phyloP scores from a whole-genome alignment of 108 stramenopile species.

The Mediolabrus comicus region DNA sequence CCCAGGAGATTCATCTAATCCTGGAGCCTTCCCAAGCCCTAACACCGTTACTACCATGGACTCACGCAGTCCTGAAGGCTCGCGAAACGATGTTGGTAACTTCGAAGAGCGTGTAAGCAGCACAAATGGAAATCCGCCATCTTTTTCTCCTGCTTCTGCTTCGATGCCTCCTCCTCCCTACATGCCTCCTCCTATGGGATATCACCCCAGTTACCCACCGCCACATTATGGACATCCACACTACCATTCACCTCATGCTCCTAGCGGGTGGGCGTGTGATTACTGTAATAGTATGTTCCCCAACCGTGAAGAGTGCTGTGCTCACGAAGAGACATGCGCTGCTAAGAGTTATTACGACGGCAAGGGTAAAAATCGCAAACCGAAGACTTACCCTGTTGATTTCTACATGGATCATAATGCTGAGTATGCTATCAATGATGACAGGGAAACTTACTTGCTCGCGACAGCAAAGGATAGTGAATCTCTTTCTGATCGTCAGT shows the following conservation, averaged over 20 bases:
- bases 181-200: slow-evolving; percentile 17
- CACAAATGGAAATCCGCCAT: not conserved
- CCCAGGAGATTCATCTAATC: not conserved
- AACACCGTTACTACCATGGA: slow-evolving; percentile 16
- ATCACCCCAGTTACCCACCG: not conserved
- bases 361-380: slow-evolving; percentile 20
- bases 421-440: slow-evolving; percentile 41
- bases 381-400: slow-evolving; percentile 31
- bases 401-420: slow-evolving; percentile 18
- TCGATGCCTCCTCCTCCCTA: not conserved
- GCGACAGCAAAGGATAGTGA: slow-evolving; percentile 71
- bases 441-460: slow-evolving; percentile 56
- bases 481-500: slow-evolving; percentile 81
- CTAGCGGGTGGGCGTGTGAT: slow-evolving; percentile 71
- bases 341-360: slow-evolving; percentile 14
- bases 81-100: slow-evolving; percentile 25
- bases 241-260: slow-evolving; percentile 7
- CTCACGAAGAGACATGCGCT: slow-evolving; percentile 71
- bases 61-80: slow-evolving; percentile 40
- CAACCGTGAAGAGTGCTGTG: slow-evolving; percentile 80
- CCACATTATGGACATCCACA: not conserved
- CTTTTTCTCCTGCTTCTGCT: not conserved
- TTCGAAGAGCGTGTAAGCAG: slow-evolving; percentile 35
- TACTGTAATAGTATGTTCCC: slow-evolving; percentile 79
- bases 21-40: slow-evolving; percentile 5